phyloP scores from a whole-genome alignment of 306 rosid species.

The Alnus glutinosa region DNA sequence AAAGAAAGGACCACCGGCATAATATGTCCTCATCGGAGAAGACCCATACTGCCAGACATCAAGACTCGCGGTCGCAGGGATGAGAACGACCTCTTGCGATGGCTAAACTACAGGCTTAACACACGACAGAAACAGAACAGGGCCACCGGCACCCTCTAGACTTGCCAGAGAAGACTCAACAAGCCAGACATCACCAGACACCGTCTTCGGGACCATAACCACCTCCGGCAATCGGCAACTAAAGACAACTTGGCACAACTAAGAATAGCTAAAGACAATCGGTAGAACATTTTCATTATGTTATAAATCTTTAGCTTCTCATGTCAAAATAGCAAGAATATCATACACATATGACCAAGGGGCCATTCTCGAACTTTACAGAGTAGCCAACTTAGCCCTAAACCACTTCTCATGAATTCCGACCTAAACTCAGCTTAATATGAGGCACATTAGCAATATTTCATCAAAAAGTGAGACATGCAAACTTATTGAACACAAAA shows the following conservation, averaged over 20 bases:
- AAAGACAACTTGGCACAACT: background rate
- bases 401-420: slow-evolving; percentile 11
- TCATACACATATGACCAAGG: background rate
- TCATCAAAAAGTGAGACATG: background rate
- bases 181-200: too few species aligned
- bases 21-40: too few species aligned
- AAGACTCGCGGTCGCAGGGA: too few species aligned
- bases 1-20: too few species aligned
- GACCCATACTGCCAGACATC: too few species aligned
- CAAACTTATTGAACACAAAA: background rate
- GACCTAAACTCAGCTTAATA: background rate
- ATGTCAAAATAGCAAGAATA: slow-evolving; percentile 9
- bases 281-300: background rate
- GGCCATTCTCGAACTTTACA: background rate
- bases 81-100: too few species aligned
- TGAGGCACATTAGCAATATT: background rate
- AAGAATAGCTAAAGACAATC: slow-evolving; percentile 10
- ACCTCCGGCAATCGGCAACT: too few species aligned
- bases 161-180: too few species aligned
- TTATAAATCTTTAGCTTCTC: background rate
- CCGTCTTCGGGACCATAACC: too few species aligned
- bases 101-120: too few species aligned
- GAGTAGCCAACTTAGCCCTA: background rate
- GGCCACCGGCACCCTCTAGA: too few species aligned
- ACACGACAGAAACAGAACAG: too few species aligned